These are phyloP conservation scores for Daldinia bambusicola DNA, from an alignment of 495 filamentous ascomycete genomes.

Conservation along the genomic window DNA sequence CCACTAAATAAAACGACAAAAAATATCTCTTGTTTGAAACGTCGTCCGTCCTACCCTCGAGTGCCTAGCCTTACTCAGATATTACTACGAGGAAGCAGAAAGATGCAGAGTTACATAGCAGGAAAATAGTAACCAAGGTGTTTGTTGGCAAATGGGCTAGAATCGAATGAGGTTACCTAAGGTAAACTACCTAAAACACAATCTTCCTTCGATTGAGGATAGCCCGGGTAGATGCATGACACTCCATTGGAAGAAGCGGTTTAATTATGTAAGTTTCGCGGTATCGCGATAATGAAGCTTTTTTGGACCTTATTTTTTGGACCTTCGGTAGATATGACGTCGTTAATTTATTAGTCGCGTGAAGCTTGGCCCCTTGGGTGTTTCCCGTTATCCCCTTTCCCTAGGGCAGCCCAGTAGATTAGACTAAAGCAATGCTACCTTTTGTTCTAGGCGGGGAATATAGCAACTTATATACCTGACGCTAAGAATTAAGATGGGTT, in stretches of 20 bases:
- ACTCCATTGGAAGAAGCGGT: not conserved
- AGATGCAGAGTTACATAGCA: too few species aligned
- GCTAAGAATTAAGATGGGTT: too few species aligned
- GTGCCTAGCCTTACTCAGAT: too few species aligned
- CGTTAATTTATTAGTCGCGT: slow-evolving; percentile 16
- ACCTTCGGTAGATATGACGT: slow-evolving; percentile 38
- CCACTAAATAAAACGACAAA: too few species aligned
- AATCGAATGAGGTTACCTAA: slow-evolving; percentile 5
- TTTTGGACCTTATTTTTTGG: not conserved
- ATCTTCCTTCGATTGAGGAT: not conserved
- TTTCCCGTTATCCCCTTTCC: too few species aligned
- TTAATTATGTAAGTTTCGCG: not conserved
- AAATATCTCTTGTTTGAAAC: not conserved
- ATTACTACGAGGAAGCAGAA: not conserved
- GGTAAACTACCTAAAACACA: too few species aligned
- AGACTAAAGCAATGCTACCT: too few species aligned
- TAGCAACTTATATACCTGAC: not conserved
- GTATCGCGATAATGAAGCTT: not conserved
- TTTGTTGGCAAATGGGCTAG: not conserved
- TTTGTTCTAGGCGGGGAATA: too few species aligned
- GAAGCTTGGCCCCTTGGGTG: too few species aligned
- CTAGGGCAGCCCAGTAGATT: too few species aligned
- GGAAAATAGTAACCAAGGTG: too few species aligned
- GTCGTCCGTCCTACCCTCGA: too few species aligned
- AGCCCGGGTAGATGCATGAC: not conserved